These are phyloP conservation scores for Candida berthetii DNA, from an alignment of 805 yeast genomes.

Conservation along the genomic window DNA sequence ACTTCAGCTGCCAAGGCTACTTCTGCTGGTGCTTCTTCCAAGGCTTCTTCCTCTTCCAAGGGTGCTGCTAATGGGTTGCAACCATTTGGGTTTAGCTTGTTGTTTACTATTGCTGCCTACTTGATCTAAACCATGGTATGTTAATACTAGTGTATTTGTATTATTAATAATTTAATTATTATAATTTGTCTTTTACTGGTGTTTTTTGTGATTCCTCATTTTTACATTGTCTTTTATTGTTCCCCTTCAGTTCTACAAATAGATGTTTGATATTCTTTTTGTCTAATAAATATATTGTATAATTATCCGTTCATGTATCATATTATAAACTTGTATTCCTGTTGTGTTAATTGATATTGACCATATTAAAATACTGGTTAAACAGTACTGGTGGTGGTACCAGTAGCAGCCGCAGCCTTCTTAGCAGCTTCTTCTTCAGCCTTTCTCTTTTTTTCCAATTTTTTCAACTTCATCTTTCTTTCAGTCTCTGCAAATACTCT, in stretches of 20 bases:
- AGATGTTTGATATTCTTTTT: too few relatives aligned
- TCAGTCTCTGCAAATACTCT: slow-evolving; percentile 83
- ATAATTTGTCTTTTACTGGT: too few relatives aligned
- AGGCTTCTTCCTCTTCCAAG: not conserved
- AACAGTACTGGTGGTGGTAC: not conserved
- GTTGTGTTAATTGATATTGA: too few relatives aligned
- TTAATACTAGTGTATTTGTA: too few relatives aligned
- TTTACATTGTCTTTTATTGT: too few relatives aligned
- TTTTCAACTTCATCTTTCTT: slow-evolving; percentile 44
- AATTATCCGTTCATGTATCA: too few relatives aligned
- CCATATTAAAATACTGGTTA: too few relatives aligned
- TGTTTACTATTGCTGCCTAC: slow-evolving; percentile 32
- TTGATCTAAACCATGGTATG: slow-evolving; percentile 19
- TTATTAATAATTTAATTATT: too few relatives aligned
- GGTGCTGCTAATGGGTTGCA: not conserved
- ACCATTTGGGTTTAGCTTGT: slow-evolving; percentile 23
- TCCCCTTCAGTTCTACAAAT: not conserved
- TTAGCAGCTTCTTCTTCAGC: slow-evolving; percentile 10
- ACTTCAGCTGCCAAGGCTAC: not conserved
- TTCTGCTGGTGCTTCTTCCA: not conserved
- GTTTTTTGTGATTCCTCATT: too few relatives aligned
- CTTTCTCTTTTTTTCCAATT: slow-evolving; percentile 8
- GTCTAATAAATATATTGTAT: too few relatives aligned
- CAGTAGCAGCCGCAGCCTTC: not conserved
- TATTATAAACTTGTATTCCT: too few relatives aligned